Conservation (phyloP, 768 basidiomycete genomes). For the Hypholoma sublateritium region DNA sequence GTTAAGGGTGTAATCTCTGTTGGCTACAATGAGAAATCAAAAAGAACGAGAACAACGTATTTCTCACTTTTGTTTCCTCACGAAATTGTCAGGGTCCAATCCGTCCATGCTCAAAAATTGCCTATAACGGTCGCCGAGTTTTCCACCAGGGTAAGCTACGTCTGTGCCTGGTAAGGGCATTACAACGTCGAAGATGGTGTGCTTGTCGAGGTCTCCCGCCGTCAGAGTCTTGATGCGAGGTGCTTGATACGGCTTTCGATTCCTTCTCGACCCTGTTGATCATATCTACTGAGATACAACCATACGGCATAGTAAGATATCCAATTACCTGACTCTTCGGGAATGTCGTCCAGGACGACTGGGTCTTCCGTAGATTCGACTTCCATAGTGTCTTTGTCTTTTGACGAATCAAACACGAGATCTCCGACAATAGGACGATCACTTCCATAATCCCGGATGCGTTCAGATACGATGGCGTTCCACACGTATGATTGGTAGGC, state of each 20-base stretch:
- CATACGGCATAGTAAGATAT: background rate
- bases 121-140: slow-evolving; percentile 82
- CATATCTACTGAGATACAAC: background rate
- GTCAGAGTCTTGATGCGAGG: slow-evolving; percentile 77
- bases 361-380: slow-evolving; percentile 29
- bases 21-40: slow-evolving; percentile 2
- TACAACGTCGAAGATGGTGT: slow-evolving; percentile 91
- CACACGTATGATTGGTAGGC: slow-evolving; percentile 99
- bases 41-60: background rate
- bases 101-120: slow-evolving; percentile 85
- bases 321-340: slow-evolving; percentile 23
- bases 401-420: slow-evolving; percentile 70
- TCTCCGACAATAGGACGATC: slow-evolving; percentile 83
- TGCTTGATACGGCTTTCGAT: slow-evolving; percentile 59
- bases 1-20: slow-evolving; percentile 86
- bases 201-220: slow-evolving; percentile 73
- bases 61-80: slow-evolving; percentile 83
- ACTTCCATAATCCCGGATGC: slow-evolving; percentile 75
- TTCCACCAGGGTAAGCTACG: slow-evolving; percentile 87
- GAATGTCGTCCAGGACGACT: slow-evolving; percentile 12
- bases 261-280: slow-evolving; percentile 30
- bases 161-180: slow-evolving; percentile 98
- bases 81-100: slow-evolving; percentile 86
- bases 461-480: slow-evolving; percentile 96
- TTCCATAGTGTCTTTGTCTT: slow-evolving; percentile 33